Evolutionary conservation across 1,284 basidiomycete species (phyloP), one percentile per base, ranked within the genome.

Genomic region (Termitomyces sp.): DNA sequence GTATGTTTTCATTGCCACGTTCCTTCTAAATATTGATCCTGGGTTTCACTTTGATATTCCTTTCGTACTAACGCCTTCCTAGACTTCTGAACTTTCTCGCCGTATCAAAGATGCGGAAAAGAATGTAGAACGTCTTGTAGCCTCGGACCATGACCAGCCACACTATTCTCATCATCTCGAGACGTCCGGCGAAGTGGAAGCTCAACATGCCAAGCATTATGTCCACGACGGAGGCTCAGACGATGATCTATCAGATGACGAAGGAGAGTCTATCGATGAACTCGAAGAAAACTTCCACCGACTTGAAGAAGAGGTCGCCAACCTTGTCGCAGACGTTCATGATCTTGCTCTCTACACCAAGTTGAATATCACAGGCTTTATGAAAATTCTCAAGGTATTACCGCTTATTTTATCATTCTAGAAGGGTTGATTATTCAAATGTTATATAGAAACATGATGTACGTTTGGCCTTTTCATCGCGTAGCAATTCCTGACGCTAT

Each of bases 321-420:
- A 85, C 43, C 83, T 99, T 51, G 96, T 99, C 24, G 96, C 97
- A 2, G 97, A 99, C 65, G 96, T 99, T 7, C 97, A 99, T 67
- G 97, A 99, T 70, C 79, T 99, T 26, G 95, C 96, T 10, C 74
- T 96, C 50, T 96, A 94, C 70, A 90, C 91, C 5, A 98, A 98
- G 71, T 81, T 98, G 59, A 97, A 97, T 70, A 93, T 92, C 67
- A 96, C 97, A 0, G 97, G 97, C 8, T 99, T 99, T 72, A 91
- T 97, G 80, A 99, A 99, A 75, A 99, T 99, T 59, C 79, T 98
- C 59, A 99, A 99, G 81, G 87, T 85, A 37, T 41, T 45, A 24
- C 46, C 35, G 31, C 42, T 57, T 63, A 18, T 19, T 31, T 19
- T 45, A n/a, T 14, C 33, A 24, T 34, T 14, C 7, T 19, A 13